Evolutionary conservation across 257 asterid species (phyloP).

Genomic region (Forsythia viridissima): DNA sequence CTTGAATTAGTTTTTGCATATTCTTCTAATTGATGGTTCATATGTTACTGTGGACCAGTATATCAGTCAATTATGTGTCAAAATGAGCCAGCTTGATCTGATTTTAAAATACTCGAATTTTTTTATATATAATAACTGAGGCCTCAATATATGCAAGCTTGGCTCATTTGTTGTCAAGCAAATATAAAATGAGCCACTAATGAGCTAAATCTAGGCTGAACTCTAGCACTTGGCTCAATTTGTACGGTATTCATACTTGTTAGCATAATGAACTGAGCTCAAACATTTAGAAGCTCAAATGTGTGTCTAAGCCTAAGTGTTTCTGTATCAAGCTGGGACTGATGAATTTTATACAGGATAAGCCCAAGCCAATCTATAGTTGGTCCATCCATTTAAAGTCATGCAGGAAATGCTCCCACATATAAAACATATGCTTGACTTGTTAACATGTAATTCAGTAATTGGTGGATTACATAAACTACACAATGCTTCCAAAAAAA

Average conservation of each 20-base stretch:
- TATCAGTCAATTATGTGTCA: neutral
- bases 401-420: neutral
- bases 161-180: neutral
- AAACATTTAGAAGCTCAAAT: neutral
- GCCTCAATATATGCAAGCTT: neutral
- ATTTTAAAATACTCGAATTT: neutral
- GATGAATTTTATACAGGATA: neutral
- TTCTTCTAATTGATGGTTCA: neutral
- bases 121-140: neutral
- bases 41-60: neutral
- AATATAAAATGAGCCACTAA: neutral
- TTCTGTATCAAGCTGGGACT: neutral
- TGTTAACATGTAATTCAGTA: neutral
- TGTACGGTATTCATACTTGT: neutral
- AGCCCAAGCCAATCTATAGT: neutral
- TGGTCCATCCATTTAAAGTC: neutral
- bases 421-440: neutral
- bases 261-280: neutral
- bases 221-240: neutral
- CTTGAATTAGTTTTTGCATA: neutral
- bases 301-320: slow-evolving; percentile 3
- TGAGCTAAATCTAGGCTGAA: neutral
- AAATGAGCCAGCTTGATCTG: neutral
- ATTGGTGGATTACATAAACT: neutral
- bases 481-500: neutral